Conservation (phyloP, 306 rosid species). For the Ceratonia siliqua region DNA sequence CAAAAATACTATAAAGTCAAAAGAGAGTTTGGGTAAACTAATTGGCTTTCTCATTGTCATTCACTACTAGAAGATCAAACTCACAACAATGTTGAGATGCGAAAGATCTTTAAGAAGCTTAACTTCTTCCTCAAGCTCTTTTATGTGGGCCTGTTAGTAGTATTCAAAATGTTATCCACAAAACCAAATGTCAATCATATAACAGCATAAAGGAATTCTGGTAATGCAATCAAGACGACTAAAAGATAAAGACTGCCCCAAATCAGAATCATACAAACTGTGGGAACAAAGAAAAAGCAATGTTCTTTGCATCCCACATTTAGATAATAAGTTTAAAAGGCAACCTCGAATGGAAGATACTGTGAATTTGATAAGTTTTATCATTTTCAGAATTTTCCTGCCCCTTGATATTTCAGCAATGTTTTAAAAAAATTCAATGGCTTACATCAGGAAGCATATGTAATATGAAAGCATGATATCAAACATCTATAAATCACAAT, state of each 20-base stretch:
- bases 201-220: constrained; percentile 14
- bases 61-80: constrained; percentile 47
- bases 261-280: not conserved
- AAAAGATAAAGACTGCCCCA: not conserved
- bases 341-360: not conserved
- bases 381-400: not conserved
- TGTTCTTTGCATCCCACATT: not conserved
- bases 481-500: constrained; percentile 3
- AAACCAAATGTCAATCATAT: constrained; percentile 3
- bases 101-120: constrained; percentile 92
- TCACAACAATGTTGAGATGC: constrained; percentile 96
- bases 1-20: constrained; percentile 38
- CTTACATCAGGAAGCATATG: not conserved
- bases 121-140: constrained; percentile 99
- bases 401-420: not conserved
- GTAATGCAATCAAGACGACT: constrained; percentile 4
- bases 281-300: not conserved
- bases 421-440: not conserved
- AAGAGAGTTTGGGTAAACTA: constrained; percentile 20
- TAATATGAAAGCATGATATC: not conserved
- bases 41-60: constrained; percentile 21
- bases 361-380: not conserved
- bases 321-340: not conserved
- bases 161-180: constrained; percentile 34
- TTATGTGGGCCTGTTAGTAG: constrained; percentile 74